Conservation (phyloP, 2,329 filamentous ascomycete species). For the Scedosporium aurantiacum region DNA sequence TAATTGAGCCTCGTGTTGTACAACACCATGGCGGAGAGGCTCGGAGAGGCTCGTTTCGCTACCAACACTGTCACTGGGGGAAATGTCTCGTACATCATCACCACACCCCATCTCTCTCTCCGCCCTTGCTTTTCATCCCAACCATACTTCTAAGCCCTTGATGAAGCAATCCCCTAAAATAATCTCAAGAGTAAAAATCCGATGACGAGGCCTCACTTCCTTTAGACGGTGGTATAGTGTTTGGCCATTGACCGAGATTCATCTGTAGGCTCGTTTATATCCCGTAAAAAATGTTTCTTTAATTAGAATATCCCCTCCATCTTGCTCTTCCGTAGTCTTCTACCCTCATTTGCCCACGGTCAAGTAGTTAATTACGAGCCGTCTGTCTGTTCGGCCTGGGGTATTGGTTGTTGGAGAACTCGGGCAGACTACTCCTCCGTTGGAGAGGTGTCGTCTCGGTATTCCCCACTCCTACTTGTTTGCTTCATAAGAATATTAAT, state of each 20-base stretch:
- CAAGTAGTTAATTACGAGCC: constrained; percentile 1
- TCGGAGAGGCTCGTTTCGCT: too few species aligned
- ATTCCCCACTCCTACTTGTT: not conserved
- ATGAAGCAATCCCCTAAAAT: not conserved
- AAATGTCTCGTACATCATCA: not conserved
- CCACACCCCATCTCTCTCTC: not conserved
- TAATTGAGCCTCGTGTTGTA: not conserved
- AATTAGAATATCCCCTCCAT: not conserved
- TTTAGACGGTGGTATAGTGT: not conserved
- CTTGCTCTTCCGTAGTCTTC: not conserved
- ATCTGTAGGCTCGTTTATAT: not conserved
- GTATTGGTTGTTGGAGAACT: not conserved
- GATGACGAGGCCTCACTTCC: not conserved
- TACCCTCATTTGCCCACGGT: not conserved
- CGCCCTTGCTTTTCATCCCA: not conserved
- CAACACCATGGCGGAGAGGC: too few species aligned
- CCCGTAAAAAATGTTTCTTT: not conserved
- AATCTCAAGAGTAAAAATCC: too few species aligned
- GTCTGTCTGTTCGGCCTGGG: not conserved
- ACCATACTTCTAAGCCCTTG: not conserved
- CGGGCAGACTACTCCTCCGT: not conserved
- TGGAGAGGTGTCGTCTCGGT: not conserved
- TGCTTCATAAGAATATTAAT: not conserved
- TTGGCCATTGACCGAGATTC: not conserved
- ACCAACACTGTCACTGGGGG: not conserved